Evolutionary conservation across 768 basidiomycete species (phyloP), one percentile per base, ranked within the genome.

Genomic region (Russula foetens): DNA sequence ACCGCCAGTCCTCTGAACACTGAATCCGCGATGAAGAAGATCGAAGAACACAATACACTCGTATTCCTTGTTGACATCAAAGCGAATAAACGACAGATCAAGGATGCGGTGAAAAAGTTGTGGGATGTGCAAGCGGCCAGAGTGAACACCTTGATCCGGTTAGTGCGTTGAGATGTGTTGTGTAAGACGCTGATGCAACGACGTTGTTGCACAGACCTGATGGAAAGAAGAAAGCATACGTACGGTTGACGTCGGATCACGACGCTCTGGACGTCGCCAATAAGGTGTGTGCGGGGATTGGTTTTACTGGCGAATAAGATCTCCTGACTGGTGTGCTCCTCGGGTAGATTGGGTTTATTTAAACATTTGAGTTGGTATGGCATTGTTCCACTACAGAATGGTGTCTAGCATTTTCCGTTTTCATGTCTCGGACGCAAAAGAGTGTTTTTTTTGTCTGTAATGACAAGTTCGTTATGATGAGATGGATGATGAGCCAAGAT

Each of bases 141-240:
- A 78, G 82, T 98, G 73, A 99, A 98, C 84, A 99, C 97, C 53
- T 84, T 99, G 72, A 98, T 98, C 74, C 88, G 95, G 92, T 95
- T 59, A 66, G 85, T 74, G 2, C 7, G 29, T 15, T 17, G 21
- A 23, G 9, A 47, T n/a, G 28, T 48, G 4, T 29, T 19, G 8
- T 14, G 23, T 52, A 31, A 17, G 26, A 35, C 17, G 47, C 38
- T 43, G 28, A 50, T 9, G 15, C 14, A 66, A 35, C 2, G 12
- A 41, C n/a, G 21, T 44, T 24, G 26, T 6, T 59, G 21, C 11
- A 26, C 60, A 94, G 91, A 73, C 97, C 96, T 55, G 97, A 98
- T 71, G 96, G 96, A 53, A 92, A 88, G 85, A 99, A 99, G 82
- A 98, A 98, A 87, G 97, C 97, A 45, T 99, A 97, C 73, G 95